These are phyloP conservation scores for Thymus mandschuricus DNA, from an alignment of 257 asterid genomes.

Conservation along the genomic window DNA sequence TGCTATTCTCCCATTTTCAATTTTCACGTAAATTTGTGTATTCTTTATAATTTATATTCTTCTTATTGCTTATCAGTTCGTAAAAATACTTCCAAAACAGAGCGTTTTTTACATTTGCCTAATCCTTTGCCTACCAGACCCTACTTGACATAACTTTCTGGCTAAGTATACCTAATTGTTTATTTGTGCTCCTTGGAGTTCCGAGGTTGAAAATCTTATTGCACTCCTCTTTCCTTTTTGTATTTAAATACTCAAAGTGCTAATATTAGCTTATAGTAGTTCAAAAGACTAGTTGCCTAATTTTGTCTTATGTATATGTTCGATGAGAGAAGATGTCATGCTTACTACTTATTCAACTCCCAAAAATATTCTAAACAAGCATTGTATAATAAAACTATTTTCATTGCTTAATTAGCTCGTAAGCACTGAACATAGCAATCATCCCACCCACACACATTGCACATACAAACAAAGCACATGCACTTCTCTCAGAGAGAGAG, in stretches of 20 bases:
- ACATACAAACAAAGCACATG: constrained; percentile 68
- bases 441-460: constrained; percentile 60
- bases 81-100: neutral
- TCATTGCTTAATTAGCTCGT: constrained; percentile 77
- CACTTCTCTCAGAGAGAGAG: constrained; percentile 1
- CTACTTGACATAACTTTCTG: constrained; percentile 43
- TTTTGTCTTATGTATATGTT: constrained; percentile 32
- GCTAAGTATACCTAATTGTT: constrained; percentile 34
- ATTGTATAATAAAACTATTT: constrained; percentile 38
- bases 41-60: neutral
- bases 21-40: no score
- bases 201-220: constrained; percentile 39
- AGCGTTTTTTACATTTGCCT: constrained; percentile 21
- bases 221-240: constrained; percentile 15
- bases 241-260: constrained; percentile 4
- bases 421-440: constrained; percentile 65
- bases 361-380: neutral
- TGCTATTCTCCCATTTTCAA: no score
- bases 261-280: constrained; percentile 9
- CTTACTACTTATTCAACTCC: constrained; percentile 39
- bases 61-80: neutral
- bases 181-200: constrained; percentile 33
- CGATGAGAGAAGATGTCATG: constrained; percentile 32
- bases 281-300: constrained; percentile 11
- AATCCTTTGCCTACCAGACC: constrained; percentile 32